Base-by-base conservation (phyloP, 768 basidiomycete genomes). In the Boletus tylopilopsis region DNA sequence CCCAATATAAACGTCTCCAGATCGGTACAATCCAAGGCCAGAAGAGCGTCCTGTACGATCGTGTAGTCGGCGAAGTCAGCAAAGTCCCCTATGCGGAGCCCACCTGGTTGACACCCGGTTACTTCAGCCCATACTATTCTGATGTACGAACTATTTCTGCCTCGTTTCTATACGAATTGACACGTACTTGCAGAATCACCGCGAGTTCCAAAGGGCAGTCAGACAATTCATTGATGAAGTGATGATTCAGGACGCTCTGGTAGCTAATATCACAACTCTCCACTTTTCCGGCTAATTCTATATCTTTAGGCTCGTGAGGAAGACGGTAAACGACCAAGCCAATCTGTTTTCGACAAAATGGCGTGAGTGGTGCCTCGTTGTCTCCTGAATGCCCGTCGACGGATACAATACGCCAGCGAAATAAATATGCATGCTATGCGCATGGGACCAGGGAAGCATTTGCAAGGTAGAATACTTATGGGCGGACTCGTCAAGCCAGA, bases 41-140 rank as follows among this genome's bases (percentile, higher is more conserved):
- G 70, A 67, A 77, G 58, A 75, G 75, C 19, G 63, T 73, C 49
- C 78, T 91, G 38, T 62, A 73, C 42, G 64, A 73, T 24, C 76
- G 73, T 18, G 64, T 70, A 16, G 61, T 70, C 6, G 92, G 90
- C 15, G 77, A 75, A 45, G 57, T 88, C 42, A 89, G 86, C 55
- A 70, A 72, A 34, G 85, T 95, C 1, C 94, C 94, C 0, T 95
- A 94, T 66, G 90, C 82, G 0, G 94, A 96, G 63, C 88, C 94
- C 5, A 85, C 82, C 3, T 95, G 92, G 89, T 68, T 94, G 45
- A 71, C 76, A 0, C 62, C 73, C 3, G 87, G 84, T 16, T 93
- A 81, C 71, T 73, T 84, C 61, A 77, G 73, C 40, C 83, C 84
- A 2, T 87, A 87, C 70, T 96, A 73, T 70, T 81, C 74, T 25